Conservation (phyloP, 345 rosid species). For the Pelargonium nanum region DNA sequence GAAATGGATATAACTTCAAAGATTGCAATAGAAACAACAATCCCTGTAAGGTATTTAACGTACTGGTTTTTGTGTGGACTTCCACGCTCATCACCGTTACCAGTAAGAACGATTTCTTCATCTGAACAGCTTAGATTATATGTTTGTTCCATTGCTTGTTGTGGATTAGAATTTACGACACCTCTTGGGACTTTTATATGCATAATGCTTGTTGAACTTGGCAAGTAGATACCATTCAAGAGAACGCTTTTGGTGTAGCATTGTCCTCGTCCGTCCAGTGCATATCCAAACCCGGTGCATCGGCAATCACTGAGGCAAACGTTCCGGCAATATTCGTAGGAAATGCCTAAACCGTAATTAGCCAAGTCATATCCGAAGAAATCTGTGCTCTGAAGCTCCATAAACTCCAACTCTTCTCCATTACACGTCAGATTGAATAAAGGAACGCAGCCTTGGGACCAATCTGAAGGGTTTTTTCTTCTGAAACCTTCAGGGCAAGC, state of each 20-base stretch:
- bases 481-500: conserved; percentile 28
- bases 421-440: conserved; percentile 14
- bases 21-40: too few relatives aligned
- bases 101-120: conserved; percentile 1
- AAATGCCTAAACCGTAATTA: not conserved
- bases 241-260: conserved; percentile 18
- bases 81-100: conserved; percentile 1
- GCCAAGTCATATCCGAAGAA: conserved; percentile 19
- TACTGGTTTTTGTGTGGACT: too few relatives aligned
- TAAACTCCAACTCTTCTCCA: conserved; percentile 4
- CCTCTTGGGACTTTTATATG: conserved; percentile 19
- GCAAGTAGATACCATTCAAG: conserved; percentile 13
- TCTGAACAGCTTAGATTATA: conserved; percentile 1
- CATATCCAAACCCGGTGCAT: conserved; percentile 22
- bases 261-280: not conserved
- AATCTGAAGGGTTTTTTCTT: conserved; percentile 10
- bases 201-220: conserved; percentile 12
- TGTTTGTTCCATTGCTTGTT: conserved; percentile 9
- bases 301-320: conserved; percentile 8
- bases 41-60: too few relatives aligned
- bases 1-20: conserved; percentile 17
- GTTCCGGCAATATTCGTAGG: conserved; percentile 8
- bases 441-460: conserved; percentile 26
- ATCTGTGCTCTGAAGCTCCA: conserved; percentile 11
- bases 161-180: not conserved